These are phyloP conservation scores for Zygoascus biomembranicola DNA, from an alignment of 805 yeast genomes.

Conservation along the genomic window DNA sequence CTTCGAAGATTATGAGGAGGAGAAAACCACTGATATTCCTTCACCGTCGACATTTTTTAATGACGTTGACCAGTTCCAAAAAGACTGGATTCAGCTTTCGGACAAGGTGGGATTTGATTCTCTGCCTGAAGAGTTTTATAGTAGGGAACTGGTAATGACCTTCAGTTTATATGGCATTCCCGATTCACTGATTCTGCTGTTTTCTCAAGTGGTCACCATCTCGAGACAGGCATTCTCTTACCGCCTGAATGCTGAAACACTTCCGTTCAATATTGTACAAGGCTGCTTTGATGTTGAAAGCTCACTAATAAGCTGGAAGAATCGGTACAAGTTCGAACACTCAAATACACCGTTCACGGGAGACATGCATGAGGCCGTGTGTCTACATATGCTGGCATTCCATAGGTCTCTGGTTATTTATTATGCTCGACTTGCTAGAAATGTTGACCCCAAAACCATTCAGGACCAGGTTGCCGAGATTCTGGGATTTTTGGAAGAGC, in stretches of 20 bases:
- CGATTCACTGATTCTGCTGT: conserved; percentile 62
- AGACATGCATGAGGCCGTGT: conserved; percentile 52
- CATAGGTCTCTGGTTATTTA: conserved; percentile 65
- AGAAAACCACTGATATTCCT: conserved; percentile 2
- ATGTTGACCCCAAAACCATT: conserved; percentile 44
- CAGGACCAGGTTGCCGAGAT: conserved; percentile 57
- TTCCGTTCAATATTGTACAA: background rate
- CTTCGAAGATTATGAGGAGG: conserved; percentile 18
- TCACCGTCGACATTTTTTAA: conserved; percentile 8
- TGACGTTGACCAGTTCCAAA: conserved; percentile 18
- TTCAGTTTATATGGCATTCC: conserved; percentile 83
- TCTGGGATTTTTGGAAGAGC: conserved; percentile 52
- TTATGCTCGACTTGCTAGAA: conserved; percentile 56
- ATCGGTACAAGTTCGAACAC: conserved; percentile 45
- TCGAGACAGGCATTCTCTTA: conserved; percentile 54
- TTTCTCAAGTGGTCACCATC: conserved; percentile 63
- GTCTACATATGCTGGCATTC: conserved; percentile 74
- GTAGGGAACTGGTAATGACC: conserved; percentile 38
- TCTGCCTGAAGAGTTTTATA: conserved; percentile 17
- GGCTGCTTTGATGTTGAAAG: conserved; percentile 35
- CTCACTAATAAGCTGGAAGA: conserved; percentile 54
- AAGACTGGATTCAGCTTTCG: conserved; percentile 19
- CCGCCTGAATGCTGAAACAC: conserved; percentile 19
- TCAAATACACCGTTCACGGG: conserved; percentile 15
- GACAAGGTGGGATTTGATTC: conserved; percentile 1